Base-by-base conservation (phyloP, 1,284 basidiomycete species). In the Cerioporus squamosus region DNA sequence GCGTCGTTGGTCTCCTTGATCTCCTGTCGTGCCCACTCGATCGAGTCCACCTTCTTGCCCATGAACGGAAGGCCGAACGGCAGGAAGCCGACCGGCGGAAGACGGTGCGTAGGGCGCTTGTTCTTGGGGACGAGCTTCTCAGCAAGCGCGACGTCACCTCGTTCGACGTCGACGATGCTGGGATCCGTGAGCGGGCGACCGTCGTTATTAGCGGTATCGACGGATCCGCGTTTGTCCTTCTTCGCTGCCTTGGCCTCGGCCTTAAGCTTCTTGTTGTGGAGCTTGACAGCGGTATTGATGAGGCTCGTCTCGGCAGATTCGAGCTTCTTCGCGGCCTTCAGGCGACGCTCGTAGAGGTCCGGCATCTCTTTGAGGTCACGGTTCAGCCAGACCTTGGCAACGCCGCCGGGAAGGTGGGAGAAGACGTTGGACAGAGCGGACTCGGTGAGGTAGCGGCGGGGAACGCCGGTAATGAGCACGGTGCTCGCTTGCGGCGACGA, bases 331-430 rank as follows among this genome's bases (percentile, higher is more conserved):
- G 84, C 88, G 3, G 92, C 91, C 23, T 83, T 81, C 44, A 90
- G 74, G 15, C 94, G 90, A 49, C 93, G 86, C 44, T 95, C 86
- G 69, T 91, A 93, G 26, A 94, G 72, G 48, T 93, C 86, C 4
- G 95, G 94, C 10, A 98, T 79, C 3, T 93, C 87, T 71, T 93
- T 90, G 55, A 95, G 79, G 70, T 97, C 85, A 36, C 88, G 83
- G 72, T 94, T 94, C 43, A 98, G 81, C 96, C 97, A 99, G 33
- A 99, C 85, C 59, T 88, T 86, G 65, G 87, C 88, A 5, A 95
- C 90, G 18, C 94, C 94, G 7, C 94, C 94, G 1, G 94, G 93
- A 5, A 95, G 79, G 61, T 86, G 81, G 24, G 82, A 81, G 72
- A 89, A 94, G n/a, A 92, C 74, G 56, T 79, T 78, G 44, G 76